Base-by-base conservation (phyloP, 345 rosid genomes). In the Theobroma cacao region DNA sequence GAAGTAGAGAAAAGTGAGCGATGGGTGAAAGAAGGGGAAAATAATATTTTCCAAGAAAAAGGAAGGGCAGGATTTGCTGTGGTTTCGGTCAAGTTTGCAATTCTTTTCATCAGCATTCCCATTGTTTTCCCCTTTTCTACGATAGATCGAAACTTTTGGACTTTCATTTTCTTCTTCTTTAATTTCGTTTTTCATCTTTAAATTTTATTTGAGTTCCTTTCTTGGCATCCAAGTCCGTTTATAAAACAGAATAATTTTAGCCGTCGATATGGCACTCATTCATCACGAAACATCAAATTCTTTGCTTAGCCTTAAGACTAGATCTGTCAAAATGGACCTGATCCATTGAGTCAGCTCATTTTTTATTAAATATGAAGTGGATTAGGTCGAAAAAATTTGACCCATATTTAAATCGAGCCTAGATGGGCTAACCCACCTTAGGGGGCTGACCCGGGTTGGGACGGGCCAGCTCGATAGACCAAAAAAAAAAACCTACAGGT, bases 191-290 rank as follows among this genome's bases (percentile, higher is more conserved):
- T 14, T 55, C 60, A 3, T 24, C 24, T 7, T 24, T 43, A 45
- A 67, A 13, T 14, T 64, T 0, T 47, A 14, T 20, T 74, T 41
- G 0, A 17, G 56, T 59, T 3, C 74, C 67, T 69, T 78, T 18
- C 82, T 76, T 78, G 77, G 70, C 43, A 24, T 69, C 70, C 77
- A 78, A 75, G 85, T 75, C 38, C 77, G 84, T 58, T 11, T 31
- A 10, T 20, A 31, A 31, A 71, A 71, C 17, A 9, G 74, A 50
- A 4, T 15, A 26, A 34, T 30, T 10, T 17, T 3, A 47, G 40
- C 59, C 59, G 58, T 48, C 15, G 59, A 48, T 48, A 4, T 30
- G 48, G 48, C 48, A 40, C 12, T 66, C 1, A 5, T 61, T 22
- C n/a, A 62, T 59, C 3, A 2, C 7, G 36, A 43, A 40, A 1